phyloP scores from a whole-genome alignment of 2,329 filamentous ascomycete species.

The Periconia sp. region DNA sequence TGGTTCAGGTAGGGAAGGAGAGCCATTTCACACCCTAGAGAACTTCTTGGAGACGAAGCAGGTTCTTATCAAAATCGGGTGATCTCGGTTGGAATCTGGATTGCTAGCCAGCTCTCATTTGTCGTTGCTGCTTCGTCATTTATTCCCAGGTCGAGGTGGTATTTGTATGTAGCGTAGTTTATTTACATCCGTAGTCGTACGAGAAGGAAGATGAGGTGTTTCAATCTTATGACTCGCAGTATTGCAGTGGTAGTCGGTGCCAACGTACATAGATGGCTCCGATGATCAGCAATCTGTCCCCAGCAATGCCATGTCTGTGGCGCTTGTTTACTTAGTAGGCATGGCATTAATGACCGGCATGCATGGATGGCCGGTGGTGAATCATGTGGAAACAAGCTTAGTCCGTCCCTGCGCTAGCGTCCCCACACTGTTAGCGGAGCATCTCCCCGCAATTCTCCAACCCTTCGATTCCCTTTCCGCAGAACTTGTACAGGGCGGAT shows the following conservation, averaged over 20 bases:
- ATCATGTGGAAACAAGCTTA: conserved; percentile 1
- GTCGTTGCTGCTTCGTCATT: too few species aligned
- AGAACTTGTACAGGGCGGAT: conserved; percentile 6
- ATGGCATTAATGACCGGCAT: neutral
- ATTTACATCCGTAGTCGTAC: too few species aligned
- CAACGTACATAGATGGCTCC: too few species aligned
- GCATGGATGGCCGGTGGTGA: neutral
- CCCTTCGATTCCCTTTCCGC: conserved; percentile 8
- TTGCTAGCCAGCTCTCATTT: too few species aligned
- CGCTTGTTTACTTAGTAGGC: neutral
- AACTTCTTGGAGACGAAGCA: conserved; percentile 41
- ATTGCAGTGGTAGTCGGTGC: too few species aligned
- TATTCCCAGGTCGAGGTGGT: too few species aligned
- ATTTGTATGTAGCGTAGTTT: too few species aligned
- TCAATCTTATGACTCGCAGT: too few species aligned
- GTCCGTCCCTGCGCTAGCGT: conserved; percentile 14
- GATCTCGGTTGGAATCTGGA: neutral
- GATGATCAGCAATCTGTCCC: neutral
- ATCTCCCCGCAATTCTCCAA: conserved; percentile 18
- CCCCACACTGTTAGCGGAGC: conserved; percentile 19
- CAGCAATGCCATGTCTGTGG: conserved; percentile 3
- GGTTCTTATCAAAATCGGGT: conserved; percentile 32
- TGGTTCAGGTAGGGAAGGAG: conserved; percentile 40
- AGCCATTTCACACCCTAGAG: conserved; percentile 30
- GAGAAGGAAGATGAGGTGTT: too few species aligned